Evolutionary conservation across 257 asterid genomes (phyloP), one percentile per base, ranked within the genome.

Genomic region (Salvia miltiorrhiza): DNA sequence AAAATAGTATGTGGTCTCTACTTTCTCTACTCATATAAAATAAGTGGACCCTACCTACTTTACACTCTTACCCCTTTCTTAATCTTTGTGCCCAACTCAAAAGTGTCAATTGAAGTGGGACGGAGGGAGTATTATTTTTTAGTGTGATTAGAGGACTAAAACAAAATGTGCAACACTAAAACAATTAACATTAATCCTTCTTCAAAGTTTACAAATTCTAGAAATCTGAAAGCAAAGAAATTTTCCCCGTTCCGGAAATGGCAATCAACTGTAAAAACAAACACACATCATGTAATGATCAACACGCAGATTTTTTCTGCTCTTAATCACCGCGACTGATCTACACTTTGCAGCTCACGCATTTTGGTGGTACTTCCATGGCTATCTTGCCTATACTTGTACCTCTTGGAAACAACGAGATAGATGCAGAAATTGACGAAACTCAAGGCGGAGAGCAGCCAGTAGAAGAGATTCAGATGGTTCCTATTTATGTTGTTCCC

Each of bases 401-500:
- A 88, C 75, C 90, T 84, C 77, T 40, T 78, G 0, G 97, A 81
- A 44, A 86, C 88, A 53, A 83, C 45, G 72, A 86, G 70, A 78
- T 90, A 90, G 19, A 83, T 7, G 3, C 73, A 78, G 76, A 88
- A 87, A 73, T 88, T 88, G 9, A 84, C 26, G 65, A 82, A 70
- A 57, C 89, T 80, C 55, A 90, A 8, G 0, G 50, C 13, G 0
- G 90, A 77, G 40, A 90, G 88, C 79, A 87, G 60, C 87, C 84
- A 86, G 23, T 86, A 90, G 66, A 87, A 90, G 21, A 86, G 77
- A 45, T 90, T 80, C 82, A 90, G 63, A 73, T 86, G 92, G 21
- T 81, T 82, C 69, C 85, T 77, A 52, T 87, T 90, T 4, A 90
- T 78, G 32, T 90, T 90, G 55, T 90, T 87, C 12, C 95, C 97